Evolutionary conservation across 2,329 filamentous ascomycete species (phyloP).

Genomic region (Clarireedia hainanense): DNA sequence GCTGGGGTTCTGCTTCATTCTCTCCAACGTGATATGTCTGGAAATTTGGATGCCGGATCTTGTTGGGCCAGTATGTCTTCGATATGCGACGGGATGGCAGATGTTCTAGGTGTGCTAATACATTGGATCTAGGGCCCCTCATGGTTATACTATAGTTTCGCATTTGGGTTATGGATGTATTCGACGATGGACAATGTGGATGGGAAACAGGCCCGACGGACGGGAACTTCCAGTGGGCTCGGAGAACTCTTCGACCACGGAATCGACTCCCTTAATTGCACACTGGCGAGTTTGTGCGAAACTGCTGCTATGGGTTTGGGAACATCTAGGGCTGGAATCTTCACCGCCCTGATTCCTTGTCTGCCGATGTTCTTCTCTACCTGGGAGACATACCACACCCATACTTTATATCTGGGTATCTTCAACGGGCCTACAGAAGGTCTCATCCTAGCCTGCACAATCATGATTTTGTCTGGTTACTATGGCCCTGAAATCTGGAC

Average conservation of each 20-base stretch:
- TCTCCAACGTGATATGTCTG: slow-evolving; percentile 68
- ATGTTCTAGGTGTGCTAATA: background rate
- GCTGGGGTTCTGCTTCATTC: slow-evolving; percentile 87
- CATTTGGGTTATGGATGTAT: slow-evolving; percentile 94
- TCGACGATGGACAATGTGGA: slow-evolving; percentile 99
- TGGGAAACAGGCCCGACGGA: slow-evolving; percentile 92
- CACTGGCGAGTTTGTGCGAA: slow-evolving; percentile 81
- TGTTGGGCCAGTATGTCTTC: slow-evolving; percentile 65
- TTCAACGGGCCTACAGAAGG: slow-evolving; percentile 98
- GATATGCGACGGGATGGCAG: background rate
- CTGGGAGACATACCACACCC: slow-evolving; percentile 98
- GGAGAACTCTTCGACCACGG: slow-evolving; percentile 98
- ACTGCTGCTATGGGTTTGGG: slow-evolving; percentile 91
- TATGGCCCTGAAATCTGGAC: slow-evolving; percentile 87
- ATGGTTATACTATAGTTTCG: slow-evolving; percentile 96
- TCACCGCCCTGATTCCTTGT: slow-evolving; percentile 85
- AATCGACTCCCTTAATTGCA: slow-evolving; percentile 97
- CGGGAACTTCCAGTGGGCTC: slow-evolving; percentile 87
- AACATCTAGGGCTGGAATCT: slow-evolving; percentile 73
- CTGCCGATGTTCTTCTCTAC: slow-evolving; percentile 99
- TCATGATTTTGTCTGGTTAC: slow-evolving; percentile 82
- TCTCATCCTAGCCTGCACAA: slow-evolving; percentile 73
- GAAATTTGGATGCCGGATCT: slow-evolving; percentile 82
- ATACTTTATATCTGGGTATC: slow-evolving; percentile 90
- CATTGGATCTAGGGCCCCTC: slow-evolving; percentile 57